Evolutionary conservation across 1,284 basidiomycete species (phyloP).

Genomic region (Sutorius eximius): DNA sequence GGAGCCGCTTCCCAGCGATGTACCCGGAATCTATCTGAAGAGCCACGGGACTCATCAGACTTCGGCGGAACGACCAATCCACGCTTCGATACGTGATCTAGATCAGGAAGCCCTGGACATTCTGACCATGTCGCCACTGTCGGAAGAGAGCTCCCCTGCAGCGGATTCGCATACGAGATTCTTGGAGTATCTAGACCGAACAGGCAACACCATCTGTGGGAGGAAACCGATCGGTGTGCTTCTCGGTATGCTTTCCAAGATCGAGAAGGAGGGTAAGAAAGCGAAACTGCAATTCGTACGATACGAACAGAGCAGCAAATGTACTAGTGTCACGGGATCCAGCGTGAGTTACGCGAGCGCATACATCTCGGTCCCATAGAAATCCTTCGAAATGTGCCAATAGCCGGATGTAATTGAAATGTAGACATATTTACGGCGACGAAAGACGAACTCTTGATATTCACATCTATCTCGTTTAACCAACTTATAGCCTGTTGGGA

Average conservation of each 20-base stretch:
- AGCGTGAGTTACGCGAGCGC: conserved; percentile 97
- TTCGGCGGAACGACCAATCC: conserved; percentile 53
- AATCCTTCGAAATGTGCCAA: conserved; percentile 4
- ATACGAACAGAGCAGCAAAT: conserved; percentile 90
- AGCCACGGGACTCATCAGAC: conserved; percentile 41
- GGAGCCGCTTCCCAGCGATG: conserved; percentile 52
- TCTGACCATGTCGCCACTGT: conserved; percentile 57
- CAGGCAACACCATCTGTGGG: conserved; percentile 97
- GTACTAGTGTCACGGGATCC: conserved; percentile 68
- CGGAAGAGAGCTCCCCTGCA: conserved; percentile 37
- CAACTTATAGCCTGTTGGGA: conserved; percentile 43
- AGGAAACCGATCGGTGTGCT: conserved; percentile 94
- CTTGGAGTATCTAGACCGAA: conserved; percentile 72
- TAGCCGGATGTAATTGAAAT: conserved; percentile 1
- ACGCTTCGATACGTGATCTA: conserved; percentile 70
- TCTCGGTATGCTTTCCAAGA: conserved; percentile 67
- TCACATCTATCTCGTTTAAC: not conserved
- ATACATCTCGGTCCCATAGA: conserved; percentile 54
- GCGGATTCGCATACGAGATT: conserved; percentile 63
- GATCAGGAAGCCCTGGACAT: conserved; percentile 81
- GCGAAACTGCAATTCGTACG: conserved; percentile 73
- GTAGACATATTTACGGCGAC: not conserved
- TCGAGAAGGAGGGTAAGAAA: conserved; percentile 51
- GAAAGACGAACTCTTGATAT: not conserved
- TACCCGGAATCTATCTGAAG: conserved; percentile 53